Evolutionary conservation across 2,329 filamentous ascomycete genomes (phyloP).

Genomic region (Beauveria asiatica): DNA sequence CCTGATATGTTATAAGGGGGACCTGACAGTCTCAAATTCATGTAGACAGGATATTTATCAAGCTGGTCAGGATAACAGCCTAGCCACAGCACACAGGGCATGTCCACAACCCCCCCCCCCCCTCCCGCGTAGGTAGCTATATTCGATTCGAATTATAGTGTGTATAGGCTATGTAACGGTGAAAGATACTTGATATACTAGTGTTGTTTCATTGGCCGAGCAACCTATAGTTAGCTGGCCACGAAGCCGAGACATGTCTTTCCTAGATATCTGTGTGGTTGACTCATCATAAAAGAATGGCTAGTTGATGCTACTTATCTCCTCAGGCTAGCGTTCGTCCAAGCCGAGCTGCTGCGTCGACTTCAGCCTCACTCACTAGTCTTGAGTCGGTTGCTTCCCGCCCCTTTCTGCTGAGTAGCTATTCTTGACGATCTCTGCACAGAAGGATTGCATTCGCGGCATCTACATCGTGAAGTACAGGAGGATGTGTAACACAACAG

Average conservation of each 20-base stretch:
- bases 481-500: no score
- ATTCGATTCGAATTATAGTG: not conserved
- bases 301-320: not conserved
- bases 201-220: not conserved
- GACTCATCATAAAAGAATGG: not conserved
- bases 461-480: no score
- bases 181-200: not conserved
- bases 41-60: no score
- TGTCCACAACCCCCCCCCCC: no score
- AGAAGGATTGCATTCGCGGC: not conserved
- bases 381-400: not conserved
- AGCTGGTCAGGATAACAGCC: no score
- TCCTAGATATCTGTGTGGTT: not conserved
- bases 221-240: not conserved
- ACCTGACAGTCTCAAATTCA: no score
- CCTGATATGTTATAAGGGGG: no score
- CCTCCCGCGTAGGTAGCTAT: no score
- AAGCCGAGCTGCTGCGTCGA: not conserved
- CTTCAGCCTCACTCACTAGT: not conserved
- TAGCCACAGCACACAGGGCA: no score
- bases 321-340: not conserved
- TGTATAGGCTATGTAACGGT: not conserved
- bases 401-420: not conserved
- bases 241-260: not conserved
- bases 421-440: not conserved